Base-by-base conservation (phyloP, 768 basidiomycete genomes). In the Suillus clintonianus region DNA sequence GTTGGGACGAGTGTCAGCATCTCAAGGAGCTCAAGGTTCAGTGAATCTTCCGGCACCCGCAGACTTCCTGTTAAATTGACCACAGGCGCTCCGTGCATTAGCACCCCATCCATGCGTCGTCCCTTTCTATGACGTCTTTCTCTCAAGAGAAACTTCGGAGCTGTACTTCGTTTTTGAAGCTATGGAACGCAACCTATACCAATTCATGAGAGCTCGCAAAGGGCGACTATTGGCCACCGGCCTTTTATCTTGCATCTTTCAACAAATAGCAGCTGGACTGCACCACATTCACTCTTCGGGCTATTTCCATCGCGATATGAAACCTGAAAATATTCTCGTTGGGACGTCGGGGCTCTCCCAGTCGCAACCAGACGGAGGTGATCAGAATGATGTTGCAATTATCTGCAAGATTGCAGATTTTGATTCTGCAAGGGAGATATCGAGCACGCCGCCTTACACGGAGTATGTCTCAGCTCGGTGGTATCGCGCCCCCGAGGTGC, bases 261-360 rank as follows among this genome's bases (percentile, higher is more conserved):
- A 85, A 62, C 97, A 99, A 78, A 92, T 95, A 70, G 87, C 93
- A 53, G 80, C 86, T n/a, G 97, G 97, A 34, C 85, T 99, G 36
- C 82, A 94, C 71, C 97, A 99, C 76, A 94, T 98, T 67, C 97
- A 99, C 77, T 75, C 82, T 14, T 82, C 89, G 37, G 97, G 97
- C 39, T 99, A 97, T 78, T 99, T 99, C 78, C 97, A 99, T 78
- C 92, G 97, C 58, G 97, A 99, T 76, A 97, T 99, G 95, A 99
- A 99, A 78, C 97, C 97, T 42, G 97, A 99, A 77, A 99, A 99
- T 71, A 90, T 99, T 11, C 87, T 99, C 56, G 96, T 99, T 69
- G 98, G 97, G n/a, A 99, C 97, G 1, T 97, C 95, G 15, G 97
- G 97, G 22, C 83, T 96, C 57, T 89, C 91, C 67, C 71, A 84